A percentile compares a stretch with the other conserved stretches of the same genome.
Evolutionary conservation across 495 filamentous ascomycete genomes (phyloP).

Genomic region (Aspergillus sclerotiicarbonarius): DNA sequence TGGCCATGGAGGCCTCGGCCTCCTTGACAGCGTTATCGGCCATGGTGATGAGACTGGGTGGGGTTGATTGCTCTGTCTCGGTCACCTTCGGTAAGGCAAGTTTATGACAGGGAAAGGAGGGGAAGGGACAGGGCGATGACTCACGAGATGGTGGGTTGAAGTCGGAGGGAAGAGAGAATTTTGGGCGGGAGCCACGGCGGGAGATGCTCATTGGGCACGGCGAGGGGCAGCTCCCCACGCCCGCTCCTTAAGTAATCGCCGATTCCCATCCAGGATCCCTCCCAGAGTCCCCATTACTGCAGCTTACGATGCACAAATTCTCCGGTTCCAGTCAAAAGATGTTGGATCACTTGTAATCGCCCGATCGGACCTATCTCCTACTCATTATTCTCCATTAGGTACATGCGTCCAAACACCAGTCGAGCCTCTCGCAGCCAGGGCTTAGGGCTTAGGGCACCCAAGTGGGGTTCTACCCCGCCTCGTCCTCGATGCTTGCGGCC

Average conservation of each 20-base stretch:
- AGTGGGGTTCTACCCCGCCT: conserved; percentile 30
- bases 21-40: conserved; percentile 52
- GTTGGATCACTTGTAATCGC: too few species aligned
- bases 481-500: not conserved
- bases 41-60: conserved; percentile 30
- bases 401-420: not conserved
- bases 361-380: too few species aligned
- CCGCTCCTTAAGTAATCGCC: not conserved
- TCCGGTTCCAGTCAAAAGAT: too few species aligned
- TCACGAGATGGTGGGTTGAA: conserved; percentile 27
- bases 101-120: not conserved
- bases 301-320: too few species aligned
- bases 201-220: conserved; percentile 31
- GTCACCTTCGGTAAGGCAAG: conserved; percentile 6
- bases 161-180: conserved; percentile 30
- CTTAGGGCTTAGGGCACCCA: conserved; percentile 45
- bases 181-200: conserved; percentile 37
- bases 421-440: conserved; percentile 7
- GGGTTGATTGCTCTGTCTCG: not conserved
- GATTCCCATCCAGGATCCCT: too few species aligned
- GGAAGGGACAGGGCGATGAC: conserved; percentile 13
- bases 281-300: too few species aligned
- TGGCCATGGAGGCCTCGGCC: conserved; percentile 63
- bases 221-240: conserved; percentile 7
- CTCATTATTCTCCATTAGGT: not conserved